These are phyloP conservation scores for Karstenula rhodostoma DNA, from an alignment of 2,329 filamentous ascomycete species.

Conservation along the genomic window DNA sequence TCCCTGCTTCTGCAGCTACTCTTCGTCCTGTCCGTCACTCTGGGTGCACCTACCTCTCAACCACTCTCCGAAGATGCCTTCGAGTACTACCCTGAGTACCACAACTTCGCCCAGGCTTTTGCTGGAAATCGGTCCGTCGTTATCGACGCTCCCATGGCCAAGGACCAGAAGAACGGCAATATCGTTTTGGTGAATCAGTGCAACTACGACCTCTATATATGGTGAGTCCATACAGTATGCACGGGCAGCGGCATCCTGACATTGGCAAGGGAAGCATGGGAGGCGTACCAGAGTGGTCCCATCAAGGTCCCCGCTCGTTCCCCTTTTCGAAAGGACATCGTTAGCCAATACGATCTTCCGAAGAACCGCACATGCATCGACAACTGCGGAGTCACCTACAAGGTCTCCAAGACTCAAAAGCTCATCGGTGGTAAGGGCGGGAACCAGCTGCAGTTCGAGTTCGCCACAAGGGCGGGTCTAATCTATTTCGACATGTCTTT, in stretches of 20 bases:
- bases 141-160: background rate
- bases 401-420: constrained; percentile 14
- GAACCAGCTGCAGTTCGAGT: constrained; percentile 20
- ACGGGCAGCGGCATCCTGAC: background rate
- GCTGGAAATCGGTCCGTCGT: background rate
- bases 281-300: background rate
- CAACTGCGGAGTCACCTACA: constrained; percentile 23
- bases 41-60: background rate
- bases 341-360: background rate
- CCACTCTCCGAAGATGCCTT: background rate
- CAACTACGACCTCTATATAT: constrained; percentile 20
- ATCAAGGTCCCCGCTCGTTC: background rate
- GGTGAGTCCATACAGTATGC: constrained; percentile 8
- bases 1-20: background rate
- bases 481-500: constrained; percentile 25
- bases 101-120: background rate
- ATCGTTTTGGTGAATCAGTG: constrained; percentile 18
- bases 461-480: constrained; percentile 2
- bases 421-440: constrained; percentile 12
- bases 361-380: background rate
- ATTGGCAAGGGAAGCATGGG: background rate
- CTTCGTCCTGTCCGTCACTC: background rate
- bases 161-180: constrained; percentile 12
- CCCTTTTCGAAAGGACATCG: background rate
- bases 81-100: background rate